A percentile compares a stretch with the other conserved stretches of the same genome.
Conservation (phyloP, 106 monocot genomes). For the Dendrobium nobile region DNA sequence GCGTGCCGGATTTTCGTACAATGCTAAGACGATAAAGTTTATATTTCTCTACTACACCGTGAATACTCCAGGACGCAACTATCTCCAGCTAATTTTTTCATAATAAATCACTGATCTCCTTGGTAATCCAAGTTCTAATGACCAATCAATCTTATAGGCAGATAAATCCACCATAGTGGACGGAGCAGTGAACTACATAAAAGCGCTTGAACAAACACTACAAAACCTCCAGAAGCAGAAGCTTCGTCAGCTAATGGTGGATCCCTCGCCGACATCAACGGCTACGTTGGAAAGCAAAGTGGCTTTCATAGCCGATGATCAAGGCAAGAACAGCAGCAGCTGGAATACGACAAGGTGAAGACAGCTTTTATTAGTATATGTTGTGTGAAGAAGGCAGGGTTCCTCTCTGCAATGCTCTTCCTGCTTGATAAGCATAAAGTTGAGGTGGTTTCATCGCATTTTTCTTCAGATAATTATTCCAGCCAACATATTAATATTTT, state of each 20-base stretch:
- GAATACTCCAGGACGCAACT: too few relatives aligned
- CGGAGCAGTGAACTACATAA: slow-evolving; percentile 17
- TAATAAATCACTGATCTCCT: too few relatives aligned
- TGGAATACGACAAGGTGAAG: not conserved
- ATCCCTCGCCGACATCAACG: not conserved
- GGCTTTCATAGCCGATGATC: not conserved
- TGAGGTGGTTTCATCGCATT: slow-evolving; percentile 2
- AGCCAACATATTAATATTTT: not conserved
- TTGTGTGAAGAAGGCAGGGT: not conserved
- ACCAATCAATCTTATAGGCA: not conserved
- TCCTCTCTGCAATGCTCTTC: not conserved
- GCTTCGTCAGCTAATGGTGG: not conserved
- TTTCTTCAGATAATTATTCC: slow-evolving; percentile 1
- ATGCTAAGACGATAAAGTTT: too few relatives aligned
- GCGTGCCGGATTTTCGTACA: too few relatives aligned
- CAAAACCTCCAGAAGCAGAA: slow-evolving; percentile 2
- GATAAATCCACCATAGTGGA: slow-evolving; percentile 16
- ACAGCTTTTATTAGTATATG: slow-evolving; percentile 4
- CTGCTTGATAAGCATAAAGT: slow-evolving; percentile 3
- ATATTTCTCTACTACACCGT: too few relatives aligned
- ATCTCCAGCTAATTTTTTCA: too few relatives aligned
- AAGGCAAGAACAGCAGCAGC: not conserved
- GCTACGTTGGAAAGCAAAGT: not conserved
- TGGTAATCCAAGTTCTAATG: too few relatives aligned
- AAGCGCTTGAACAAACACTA: not conserved